phyloP scores from a whole-genome alignment of 192 early-diverging fungal genomes.

The Linnemannia schmuckeri region DNA sequence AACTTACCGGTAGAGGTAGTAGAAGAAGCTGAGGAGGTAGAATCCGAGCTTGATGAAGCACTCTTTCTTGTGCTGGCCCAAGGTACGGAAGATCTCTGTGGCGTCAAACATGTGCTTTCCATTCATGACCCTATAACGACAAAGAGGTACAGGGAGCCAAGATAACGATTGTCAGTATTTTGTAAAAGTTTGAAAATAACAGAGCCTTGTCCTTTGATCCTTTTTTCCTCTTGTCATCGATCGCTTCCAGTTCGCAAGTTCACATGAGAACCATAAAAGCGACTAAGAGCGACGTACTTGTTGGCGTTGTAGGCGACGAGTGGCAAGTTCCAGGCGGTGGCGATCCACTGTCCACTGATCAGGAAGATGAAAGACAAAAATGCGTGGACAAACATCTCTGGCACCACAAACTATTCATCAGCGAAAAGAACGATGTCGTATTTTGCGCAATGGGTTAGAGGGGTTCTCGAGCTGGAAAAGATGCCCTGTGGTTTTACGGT shows the following conservation, averaged over 20 bases:
- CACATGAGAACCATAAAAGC: not conserved
- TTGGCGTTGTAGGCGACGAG: slow-evolving; percentile 88
- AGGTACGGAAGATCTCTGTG: slow-evolving; percentile 97
- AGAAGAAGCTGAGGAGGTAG: slow-evolving; percentile 96
- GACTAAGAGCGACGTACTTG: slow-evolving; percentile 71
- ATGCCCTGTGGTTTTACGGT: not conserved
- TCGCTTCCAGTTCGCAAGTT: not conserved
- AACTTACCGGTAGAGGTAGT: slow-evolving; percentile 82
- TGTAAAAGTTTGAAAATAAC: not conserved
- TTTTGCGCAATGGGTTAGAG: not conserved
- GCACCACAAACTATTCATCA: slow-evolving; percentile 88
- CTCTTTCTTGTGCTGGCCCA: slow-evolving; percentile 94
- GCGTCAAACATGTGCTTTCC: slow-evolving; percentile 96
- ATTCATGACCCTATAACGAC: slow-evolving; percentile 74
- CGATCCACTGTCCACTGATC: slow-evolving; percentile 90
- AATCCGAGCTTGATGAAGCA: slow-evolving; percentile 98
- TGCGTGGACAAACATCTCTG: slow-evolving; percentile 89
- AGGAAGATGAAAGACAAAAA: slow-evolving; percentile 88
- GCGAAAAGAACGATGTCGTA: not conserved
- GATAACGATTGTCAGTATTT: slow-evolving; percentile 3
- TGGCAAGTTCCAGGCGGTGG: slow-evolving; percentile 87
- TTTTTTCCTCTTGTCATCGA: not conserved
- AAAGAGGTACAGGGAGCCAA: not conserved
- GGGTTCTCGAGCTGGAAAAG: not conserved
- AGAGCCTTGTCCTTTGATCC: not conserved